A percentile compares a stretch with the other conserved stretches of the same genome.
Conservation (phyloP, 2,329 filamentous ascomycete genomes). For the Paracorniculantispora psalliotae region DNA sequence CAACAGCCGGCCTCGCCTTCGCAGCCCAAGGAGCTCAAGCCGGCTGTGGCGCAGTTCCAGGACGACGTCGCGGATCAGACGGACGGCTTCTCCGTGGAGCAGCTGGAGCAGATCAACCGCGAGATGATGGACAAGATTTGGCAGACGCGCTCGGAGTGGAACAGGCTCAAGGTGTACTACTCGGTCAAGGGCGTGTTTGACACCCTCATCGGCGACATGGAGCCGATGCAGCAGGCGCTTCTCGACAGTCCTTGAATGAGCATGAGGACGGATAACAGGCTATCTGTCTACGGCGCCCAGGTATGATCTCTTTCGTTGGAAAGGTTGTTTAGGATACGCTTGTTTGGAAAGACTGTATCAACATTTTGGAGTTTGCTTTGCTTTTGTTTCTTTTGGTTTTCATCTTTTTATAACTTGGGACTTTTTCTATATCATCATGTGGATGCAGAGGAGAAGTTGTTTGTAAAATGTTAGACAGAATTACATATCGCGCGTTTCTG, state of each 20-base stretch:
- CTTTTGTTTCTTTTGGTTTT: background rate
- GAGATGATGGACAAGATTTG: conserved; percentile 88
- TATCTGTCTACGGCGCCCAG: background rate
- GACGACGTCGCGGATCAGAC: conserved; percentile 60
- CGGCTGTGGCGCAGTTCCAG: conserved; percentile 54
- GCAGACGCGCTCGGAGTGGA: conserved; percentile 73
- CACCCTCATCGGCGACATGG: conserved; percentile 65
- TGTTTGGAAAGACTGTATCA: conserved; percentile 13
- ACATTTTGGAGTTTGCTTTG: conserved; percentile 2
- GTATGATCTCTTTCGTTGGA: background rate
- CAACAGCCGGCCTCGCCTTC: conserved; percentile 26
- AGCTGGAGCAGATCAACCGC: conserved; percentile 89
- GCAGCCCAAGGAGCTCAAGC: conserved; percentile 41
- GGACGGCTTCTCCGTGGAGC: conserved; percentile 80
- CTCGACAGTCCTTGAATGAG: conserved; percentile 1
- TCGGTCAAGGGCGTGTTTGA: conserved; percentile 69
- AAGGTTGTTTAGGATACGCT: conserved; percentile 7
- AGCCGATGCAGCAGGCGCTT: conserved; percentile 38
- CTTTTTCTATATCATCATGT: conserved; percentile 14
- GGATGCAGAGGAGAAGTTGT: conserved; percentile 14
- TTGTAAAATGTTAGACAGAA: conserved; percentile 5
- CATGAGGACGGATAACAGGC: no score
- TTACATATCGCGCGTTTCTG: background rate
- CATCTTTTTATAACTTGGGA: background rate
- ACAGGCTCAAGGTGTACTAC: conserved; percentile 67